Conservation (phyloP, 768 basidiomycete species). For the Suillus fuscotomentosus region DNA sequence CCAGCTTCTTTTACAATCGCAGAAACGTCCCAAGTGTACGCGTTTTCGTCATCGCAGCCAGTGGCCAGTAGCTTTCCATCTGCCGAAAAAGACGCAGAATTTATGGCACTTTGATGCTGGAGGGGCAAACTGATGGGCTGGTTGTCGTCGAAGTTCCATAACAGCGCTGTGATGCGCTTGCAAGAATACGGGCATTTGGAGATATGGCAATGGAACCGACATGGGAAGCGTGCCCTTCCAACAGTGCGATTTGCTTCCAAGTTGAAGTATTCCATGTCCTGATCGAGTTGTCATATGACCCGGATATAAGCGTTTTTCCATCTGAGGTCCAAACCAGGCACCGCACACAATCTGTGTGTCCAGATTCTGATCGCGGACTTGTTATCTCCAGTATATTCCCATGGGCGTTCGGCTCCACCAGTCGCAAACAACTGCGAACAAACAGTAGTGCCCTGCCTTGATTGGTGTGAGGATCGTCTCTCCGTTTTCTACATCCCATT, state of each 20-base stretch:
- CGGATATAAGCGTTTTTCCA: not conserved
- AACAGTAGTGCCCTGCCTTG: not conserved
- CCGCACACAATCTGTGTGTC: not conserved
- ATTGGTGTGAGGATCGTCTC: not conserved
- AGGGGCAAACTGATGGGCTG: not conserved
- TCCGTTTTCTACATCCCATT: not conserved
- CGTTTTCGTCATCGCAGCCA: not conserved
- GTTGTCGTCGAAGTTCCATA: not conserved
- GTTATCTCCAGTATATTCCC: not conserved
- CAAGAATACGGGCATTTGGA: not conserved
- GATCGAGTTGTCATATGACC: not conserved
- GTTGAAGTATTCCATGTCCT: not conserved
- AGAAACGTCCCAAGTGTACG: not conserved
- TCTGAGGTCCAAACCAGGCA: not conserved
- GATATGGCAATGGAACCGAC: not conserved
- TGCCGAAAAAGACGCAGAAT: not conserved
- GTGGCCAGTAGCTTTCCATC: not conserved
- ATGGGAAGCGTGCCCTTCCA: not conserved
- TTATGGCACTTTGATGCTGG: fast-evolving
- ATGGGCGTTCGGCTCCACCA: too few species aligned
- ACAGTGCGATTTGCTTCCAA: not conserved
- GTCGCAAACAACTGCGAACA: not conserved
- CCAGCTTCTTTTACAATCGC: not conserved
- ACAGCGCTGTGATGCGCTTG: not conserved
- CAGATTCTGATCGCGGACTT: not conserved